Evolutionary conservation across 2,329 filamentous ascomycete genomes (phyloP), one percentile per base, ranked within the genome.

Genomic region (Blumeria graminis): DNA sequence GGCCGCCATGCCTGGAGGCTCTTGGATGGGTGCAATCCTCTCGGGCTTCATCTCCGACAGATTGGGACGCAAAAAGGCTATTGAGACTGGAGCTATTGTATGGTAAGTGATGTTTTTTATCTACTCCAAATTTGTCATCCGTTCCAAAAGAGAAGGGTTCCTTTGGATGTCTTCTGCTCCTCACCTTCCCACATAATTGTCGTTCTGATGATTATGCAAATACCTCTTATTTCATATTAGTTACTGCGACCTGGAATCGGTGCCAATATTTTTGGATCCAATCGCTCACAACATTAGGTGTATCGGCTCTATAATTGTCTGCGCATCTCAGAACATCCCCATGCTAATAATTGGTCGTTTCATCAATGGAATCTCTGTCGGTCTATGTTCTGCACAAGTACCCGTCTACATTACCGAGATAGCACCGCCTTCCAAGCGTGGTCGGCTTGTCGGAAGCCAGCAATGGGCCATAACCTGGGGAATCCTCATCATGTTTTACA

Each of bases 401-500:
- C 79, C 80, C 3, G 79, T 84, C 35, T 84, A 84, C 64, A 75
- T 84, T 22, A 75, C 79, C 22, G 81, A 85, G 65, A 72, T 84
- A 34, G 77, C 81, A 16, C 76, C 76, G 51, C 73, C 74, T 1
- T 67, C 67, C 36, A 72, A 71, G 62, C 75, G 81, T 59, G 82
- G 81, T 14, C 74, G 79, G 46, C 72, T 88, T 36, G 81, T 88
- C 14, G 79, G 81, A 55, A 75, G 78, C 46, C 82, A 87, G 66
- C 83, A 87, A 66, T 82, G 64, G 61, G 62, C 61, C 59, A 86
- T 88, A 58, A 84, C 83, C 60, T 84, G 74, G 74, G 80, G 77
- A 60, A 82, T 82, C 60, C 64, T 82, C 58, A 80, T 82, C 68
- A 82, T 83, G 78, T 84, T 82, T 70, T 81, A 79, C 65, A 76